phyloP scores from a whole-genome alignment of 306 rosid species.

The Calophaca sinica region DNA sequence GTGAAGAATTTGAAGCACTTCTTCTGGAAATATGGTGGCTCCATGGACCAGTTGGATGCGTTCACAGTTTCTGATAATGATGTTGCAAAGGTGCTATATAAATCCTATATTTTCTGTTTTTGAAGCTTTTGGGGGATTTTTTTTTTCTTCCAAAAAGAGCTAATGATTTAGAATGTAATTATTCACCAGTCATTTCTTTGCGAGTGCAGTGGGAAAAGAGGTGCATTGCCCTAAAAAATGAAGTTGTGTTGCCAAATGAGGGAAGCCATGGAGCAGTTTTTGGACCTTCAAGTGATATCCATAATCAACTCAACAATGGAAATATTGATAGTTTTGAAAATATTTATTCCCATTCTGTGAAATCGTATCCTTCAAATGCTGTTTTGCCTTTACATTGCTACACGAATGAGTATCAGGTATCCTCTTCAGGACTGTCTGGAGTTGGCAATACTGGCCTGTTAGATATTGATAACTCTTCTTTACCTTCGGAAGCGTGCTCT shows the following conservation, averaged over 20 bases:
- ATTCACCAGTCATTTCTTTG: conserved; percentile 42
- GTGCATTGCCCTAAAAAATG: conserved; percentile 55
- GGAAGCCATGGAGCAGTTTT: conserved; percentile 46
- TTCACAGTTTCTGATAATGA: conserved; percentile 69
- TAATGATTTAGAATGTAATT: conserved; percentile 13
- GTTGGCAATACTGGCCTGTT: conserved; percentile 51
- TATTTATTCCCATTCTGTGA: conserved; percentile 63
- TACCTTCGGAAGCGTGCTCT: conserved; percentile 52
- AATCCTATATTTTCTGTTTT: neutral
- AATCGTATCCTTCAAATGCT: conserved; percentile 68
- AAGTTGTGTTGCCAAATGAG: conserved; percentile 50
- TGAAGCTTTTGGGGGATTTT: no score
- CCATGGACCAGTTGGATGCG: conserved; percentile 55
- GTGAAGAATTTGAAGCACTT: conserved; percentile 85
- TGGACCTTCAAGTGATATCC: conserved; percentile 90
- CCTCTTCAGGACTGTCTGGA: conserved; percentile 63
- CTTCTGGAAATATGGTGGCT: conserved; percentile 81
- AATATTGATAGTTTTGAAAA: conserved; percentile 71
- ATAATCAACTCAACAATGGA: conserved; percentile 70
- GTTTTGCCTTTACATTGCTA: conserved; percentile 90
- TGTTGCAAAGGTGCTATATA: conserved; percentile 60
- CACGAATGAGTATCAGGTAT: conserved; percentile 94
- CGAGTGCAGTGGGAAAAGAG: conserved; percentile 86
- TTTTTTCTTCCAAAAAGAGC: no score
- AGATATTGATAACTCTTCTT: conserved; percentile 42